Evolutionary conservation across 176 grass and related monocot genomes (phyloP), one percentile per base, ranked within the genome.

Genomic region (Triticum monococcum): DNA sequence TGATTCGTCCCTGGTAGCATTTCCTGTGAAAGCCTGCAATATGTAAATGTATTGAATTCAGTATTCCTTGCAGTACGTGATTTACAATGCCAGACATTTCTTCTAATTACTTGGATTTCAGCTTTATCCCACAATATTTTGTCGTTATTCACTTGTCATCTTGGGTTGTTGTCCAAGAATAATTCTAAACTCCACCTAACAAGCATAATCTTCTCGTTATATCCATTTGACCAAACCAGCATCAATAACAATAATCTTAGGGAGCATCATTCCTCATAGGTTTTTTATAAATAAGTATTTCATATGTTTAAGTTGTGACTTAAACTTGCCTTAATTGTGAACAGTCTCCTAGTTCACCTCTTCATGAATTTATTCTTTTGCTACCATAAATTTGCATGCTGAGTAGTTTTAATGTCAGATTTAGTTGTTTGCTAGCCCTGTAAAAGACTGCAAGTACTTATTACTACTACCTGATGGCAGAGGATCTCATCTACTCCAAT

Each of bases 261-360:
- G 33, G 56, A 79, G 45, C 33, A 43, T 60, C 3, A 0, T 75
- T 65, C 24, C 45, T 11, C 60, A 57, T 14, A 30, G n/a, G 45
- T 17, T 72, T 72, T 57, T 50, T 81, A 36, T 33, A 61, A 60
- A 65, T 67, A 79, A 17, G 26, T 64, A 30, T n/a, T 40, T 12
- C 2, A 59, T 22, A 83, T 61, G 5, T 17, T 36, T 52, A n/a
- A 25, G 35, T 17, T 74, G 71, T 26, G 71, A 9, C 60, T 76
- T 22, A 89, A 75, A 76, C 45, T 69, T 89, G 59, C 45, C 54
- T 69, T 45, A 30, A 22, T 32, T 37, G 20, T 81, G 20, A 46
- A 35, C 20, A 46, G n/a, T 31, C 26, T 18, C n/a, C 50, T 78
- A 71, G 5, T 78, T 70, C 6, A 30, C 8, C 4, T 81, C 70